Evolutionary conservation across 306 rosid genomes (phyloP), one percentile per base, ranked within the genome.

Genomic region (Ceratonia siliqua): DNA sequence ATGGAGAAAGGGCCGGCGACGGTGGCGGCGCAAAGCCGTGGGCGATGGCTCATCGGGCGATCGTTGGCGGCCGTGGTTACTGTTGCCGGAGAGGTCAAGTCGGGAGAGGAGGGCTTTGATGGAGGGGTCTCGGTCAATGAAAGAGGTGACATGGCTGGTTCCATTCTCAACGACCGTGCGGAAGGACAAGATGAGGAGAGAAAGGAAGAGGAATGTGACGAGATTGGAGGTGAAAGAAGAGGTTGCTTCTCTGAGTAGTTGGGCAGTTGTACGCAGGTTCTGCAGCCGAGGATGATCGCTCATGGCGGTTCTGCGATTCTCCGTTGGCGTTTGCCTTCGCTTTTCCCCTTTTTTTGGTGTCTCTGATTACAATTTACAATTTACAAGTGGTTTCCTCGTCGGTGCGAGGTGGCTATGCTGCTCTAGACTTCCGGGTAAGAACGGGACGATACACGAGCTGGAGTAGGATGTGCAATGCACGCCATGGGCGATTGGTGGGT

Each of bases 61-160:
- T 22, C 35, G 48, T 70, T 30, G 76, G 20, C 30, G 67, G 22
- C 81, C 79, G 21, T 67, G 70, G 48, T 52, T 61, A 7, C 62
- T 18, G 48, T 74, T 82, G 2, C 75, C 81, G 13, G 96, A 69
- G 63, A 90, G 92, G 72, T 92, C 95, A 59, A 94, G 90, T 42
- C 89, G 96, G 7, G 93, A 90, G 77, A 94, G 90, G 32, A 94
- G 85, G 10, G 95, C 72, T 22, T 73, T 78, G 54, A 94, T 89
- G 17, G 95, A 86, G 15, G 97, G 97, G 71, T 94, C 97, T 12
- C 88, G 91, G 74, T 92, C 99, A 68, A 92, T 83, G 83, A 92
- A 86, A 59, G 97, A 68, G 76, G 94, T 92, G 73, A 92, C 85
- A 77, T 84, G 77, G 61, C 72, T 41, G 81, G 95, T 80, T 4